Evolutionary conservation across 345 rosid species (phyloP).

Genomic region (Kernera saxatilis): DNA sequence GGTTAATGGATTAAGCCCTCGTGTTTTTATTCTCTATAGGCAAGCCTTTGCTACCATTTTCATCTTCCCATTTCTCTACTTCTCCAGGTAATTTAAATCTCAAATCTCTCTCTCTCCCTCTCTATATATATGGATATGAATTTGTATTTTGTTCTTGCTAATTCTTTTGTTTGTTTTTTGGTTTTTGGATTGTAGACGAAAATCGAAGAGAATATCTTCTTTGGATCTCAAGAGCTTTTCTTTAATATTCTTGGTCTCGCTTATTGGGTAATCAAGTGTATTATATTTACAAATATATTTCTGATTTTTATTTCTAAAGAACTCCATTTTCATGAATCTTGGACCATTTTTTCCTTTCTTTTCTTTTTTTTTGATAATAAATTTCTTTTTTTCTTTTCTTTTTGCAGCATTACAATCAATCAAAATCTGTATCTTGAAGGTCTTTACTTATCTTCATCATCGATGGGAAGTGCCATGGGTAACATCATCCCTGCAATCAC

Average conservation of each 20-base stretch:
- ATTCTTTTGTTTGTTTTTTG: background rate
- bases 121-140: background rate
- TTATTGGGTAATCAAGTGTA: constrained; percentile 28
- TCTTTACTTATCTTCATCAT: constrained; percentile 34
- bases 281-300: background rate
- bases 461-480: constrained; percentile 39
- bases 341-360: background rate
- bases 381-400: background rate
- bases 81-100: constrained; percentile 22
- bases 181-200: constrained; percentile 13
- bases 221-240: constrained; percentile 34
- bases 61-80: constrained; percentile 32
- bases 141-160: background rate
- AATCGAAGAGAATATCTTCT: constrained; percentile 14
- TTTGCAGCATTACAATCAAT: constrained; percentile 33
- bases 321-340: background rate
- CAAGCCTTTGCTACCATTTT: constrained; percentile 42
- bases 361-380: too few species aligned
- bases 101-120: background rate
- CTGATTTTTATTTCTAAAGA: background rate
- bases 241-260: constrained; percentile 35
- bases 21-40: constrained; percentile 36
- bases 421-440: constrained; percentile 40
- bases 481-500: constrained; percentile 41
- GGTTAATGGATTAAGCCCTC: constrained; percentile 36